phyloP scores from a whole-genome alignment of 768 basidiomycete genomes.

The Lactifluus pinguis region DNA sequence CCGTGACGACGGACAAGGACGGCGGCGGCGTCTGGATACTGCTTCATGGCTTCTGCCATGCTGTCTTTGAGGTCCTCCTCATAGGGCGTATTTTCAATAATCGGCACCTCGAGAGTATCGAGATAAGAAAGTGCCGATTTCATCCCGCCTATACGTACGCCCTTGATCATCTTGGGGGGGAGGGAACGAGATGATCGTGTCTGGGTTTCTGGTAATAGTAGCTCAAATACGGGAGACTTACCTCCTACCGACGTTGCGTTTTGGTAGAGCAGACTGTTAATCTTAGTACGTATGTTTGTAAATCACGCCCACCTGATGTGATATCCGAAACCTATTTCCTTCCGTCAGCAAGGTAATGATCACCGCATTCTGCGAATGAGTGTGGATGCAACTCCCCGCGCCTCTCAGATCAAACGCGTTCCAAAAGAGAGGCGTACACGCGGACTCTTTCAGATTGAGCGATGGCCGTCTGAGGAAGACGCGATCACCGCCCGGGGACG shows the following conservation, averaged over 20 bases:
- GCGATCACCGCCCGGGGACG: conserved; percentile 59
- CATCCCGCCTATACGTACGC: conserved; percentile 68
- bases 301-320: conserved; percentile 54
- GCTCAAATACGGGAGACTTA: neutral
- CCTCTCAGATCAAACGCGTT: conserved; percentile 74
- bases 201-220: neutral
- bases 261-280: neutral
- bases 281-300: neutral
- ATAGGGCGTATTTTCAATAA: conserved; percentile 86
- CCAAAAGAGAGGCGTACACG: conserved; percentile 89
- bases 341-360: conserved; percentile 79
- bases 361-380: conserved; percentile 84
- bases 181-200: neutral
- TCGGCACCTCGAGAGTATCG: conserved; percentile 77
- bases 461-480: conserved; percentile 71
- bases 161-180: conserved; percentile 75
- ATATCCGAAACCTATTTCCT: conserved; percentile 63
- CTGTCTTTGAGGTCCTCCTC: conserved; percentile 85
- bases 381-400: conserved; percentile 85
- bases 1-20: conserved; percentile 74
- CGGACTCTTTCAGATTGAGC: conserved; percentile 68
- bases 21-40: conserved; percentile 70
- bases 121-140: conserved; percentile 72
- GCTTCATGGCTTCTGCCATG: conserved; percentile 78
- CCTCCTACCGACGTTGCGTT: neutral